Percentiles rank a stretch among this genome's conserved stretches.
Conservation (phyloP, 768 basidiomycete species). For the Trametes coccinea region DNA sequence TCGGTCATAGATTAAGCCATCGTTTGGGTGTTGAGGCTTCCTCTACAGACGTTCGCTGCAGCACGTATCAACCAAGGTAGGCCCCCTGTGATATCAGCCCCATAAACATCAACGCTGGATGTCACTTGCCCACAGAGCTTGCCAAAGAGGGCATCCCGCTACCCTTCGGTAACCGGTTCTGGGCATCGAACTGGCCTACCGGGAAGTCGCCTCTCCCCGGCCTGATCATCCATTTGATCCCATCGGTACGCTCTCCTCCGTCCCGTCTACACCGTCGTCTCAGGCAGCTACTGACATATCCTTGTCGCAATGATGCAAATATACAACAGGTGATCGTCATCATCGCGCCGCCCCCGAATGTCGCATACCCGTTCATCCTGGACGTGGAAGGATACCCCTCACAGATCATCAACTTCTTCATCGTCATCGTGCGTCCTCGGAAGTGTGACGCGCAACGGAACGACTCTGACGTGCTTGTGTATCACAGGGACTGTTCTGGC, state of each 20-base stretch:
- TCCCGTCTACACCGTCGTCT: constrained; percentile 8
- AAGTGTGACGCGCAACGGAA: neutral
- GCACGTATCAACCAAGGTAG: constrained; percentile 53
- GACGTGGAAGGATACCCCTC: constrained; percentile 54
- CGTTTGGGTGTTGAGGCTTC: neutral
- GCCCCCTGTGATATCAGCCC: neutral
- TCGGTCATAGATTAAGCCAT: neutral
- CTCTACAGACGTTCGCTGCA: constrained; percentile 48
- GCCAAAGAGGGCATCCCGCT: constrained; percentile 66
- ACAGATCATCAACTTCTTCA: constrained; percentile 58
- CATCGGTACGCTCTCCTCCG: constrained; percentile 37
- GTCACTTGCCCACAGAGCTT: constrained; percentile 35
- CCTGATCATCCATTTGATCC: constrained; percentile 54
- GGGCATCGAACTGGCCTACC: constrained; percentile 65
- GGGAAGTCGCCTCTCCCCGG: constrained; percentile 58
- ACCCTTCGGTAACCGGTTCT: constrained; percentile 57
- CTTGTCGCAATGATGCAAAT: neutral
- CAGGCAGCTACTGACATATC: neutral
- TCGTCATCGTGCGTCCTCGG: constrained; percentile 46
- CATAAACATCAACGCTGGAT: neutral
- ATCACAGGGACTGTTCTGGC: constrained; percentile 49
- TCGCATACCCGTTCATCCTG: constrained; percentile 63
- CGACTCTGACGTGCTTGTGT: neutral
- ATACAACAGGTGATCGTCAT: constrained; percentile 49
- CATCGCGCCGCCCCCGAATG: constrained; percentile 49